Evolutionary conservation across 208 protist genomes (phyloP).

Genomic region (Acanthamoeba castellanii): DNA sequence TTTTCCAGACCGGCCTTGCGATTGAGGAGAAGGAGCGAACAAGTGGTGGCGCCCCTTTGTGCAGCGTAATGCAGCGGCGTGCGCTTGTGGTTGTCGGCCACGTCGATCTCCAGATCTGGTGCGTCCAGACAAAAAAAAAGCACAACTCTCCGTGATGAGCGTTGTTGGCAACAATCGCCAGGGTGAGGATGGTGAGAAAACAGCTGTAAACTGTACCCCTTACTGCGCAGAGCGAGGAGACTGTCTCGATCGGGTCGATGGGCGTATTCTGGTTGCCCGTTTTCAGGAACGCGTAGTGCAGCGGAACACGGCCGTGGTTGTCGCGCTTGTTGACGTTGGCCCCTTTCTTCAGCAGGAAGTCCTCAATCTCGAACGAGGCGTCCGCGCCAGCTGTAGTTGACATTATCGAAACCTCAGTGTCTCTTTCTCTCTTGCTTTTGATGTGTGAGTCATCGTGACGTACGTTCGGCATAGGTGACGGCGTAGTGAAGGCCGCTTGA

Average conservation of each 20-base stretch:
- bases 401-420: too few species aligned
- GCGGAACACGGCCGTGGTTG: constrained; percentile 74
- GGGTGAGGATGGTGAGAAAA: too few species aligned
- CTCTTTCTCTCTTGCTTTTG: too few species aligned
- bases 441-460: too few species aligned
- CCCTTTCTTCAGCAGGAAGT: constrained; percentile 44
- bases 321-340: constrained; percentile 72
- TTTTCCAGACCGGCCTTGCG: constrained; percentile 75
- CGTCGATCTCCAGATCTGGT: constrained; percentile 73
- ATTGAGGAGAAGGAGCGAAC: constrained; percentile 66
- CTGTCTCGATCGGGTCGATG: constrained; percentile 79
- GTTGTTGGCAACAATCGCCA: too few species aligned
- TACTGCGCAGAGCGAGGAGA: constrained; percentile 75
- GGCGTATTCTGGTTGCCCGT: neutral
- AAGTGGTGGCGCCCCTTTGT: constrained; percentile 77
- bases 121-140: neutral
- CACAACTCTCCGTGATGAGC: neutral
- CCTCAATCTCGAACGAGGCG: constrained; percentile 80
- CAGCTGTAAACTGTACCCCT: neutral
- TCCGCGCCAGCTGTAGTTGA: constrained; percentile 62
- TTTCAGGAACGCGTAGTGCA: constrained; percentile 82
- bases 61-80: constrained; percentile 80
- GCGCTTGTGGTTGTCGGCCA: constrained; percentile 76
- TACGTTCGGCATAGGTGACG: constrained; percentile 3
- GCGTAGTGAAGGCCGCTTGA: constrained; percentile 75